Conservation (phyloP, 306 rosid genomes). For the Rosa lucieae region DNA sequence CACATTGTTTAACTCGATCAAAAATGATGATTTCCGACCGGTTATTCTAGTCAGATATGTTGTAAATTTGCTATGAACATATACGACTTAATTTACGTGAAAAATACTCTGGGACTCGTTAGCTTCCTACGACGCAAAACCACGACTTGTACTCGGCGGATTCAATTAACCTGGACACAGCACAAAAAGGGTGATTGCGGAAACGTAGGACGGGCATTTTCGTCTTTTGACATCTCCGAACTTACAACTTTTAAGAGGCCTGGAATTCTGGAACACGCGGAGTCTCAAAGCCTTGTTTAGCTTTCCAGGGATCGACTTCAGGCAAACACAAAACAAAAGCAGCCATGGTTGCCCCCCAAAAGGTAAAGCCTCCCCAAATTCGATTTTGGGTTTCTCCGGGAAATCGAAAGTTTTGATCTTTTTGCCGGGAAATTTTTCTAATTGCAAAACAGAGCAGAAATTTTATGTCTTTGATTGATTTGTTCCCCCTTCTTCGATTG, state of each 20-base stretch:
- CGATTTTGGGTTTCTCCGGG: constrained; percentile 19
- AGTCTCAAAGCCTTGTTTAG: background rate
- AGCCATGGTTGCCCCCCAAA: constrained; percentile 33
- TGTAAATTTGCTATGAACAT: too few relatives aligned
- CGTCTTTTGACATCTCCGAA: background rate
- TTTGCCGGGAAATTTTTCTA: background rate
- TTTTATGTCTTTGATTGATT: background rate
- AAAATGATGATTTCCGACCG: too few relatives aligned
- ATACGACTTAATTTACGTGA: too few relatives aligned
- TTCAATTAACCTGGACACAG: constrained; percentile 22
- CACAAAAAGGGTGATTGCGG: background rate
- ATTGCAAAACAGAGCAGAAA: background rate
- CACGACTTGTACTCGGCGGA: too few relatives aligned
- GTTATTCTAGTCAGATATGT: too few relatives aligned
- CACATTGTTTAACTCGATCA: too few relatives aligned
- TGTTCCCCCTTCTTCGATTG: background rate
- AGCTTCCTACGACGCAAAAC: too few relatives aligned
- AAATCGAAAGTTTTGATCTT: background rate
- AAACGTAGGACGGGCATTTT: background rate
- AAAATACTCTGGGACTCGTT: too few relatives aligned
- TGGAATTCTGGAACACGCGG: constrained; percentile 8
- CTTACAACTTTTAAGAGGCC: background rate
- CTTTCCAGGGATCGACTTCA: background rate
- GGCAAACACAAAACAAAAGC: background rate
- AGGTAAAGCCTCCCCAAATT: constrained; percentile 13